A percentile compares a stretch with the other conserved stretches of the same genome.
Conservation (phyloP, 768 basidiomycete species). For the Coprinopsis marcescibilis region DNA sequence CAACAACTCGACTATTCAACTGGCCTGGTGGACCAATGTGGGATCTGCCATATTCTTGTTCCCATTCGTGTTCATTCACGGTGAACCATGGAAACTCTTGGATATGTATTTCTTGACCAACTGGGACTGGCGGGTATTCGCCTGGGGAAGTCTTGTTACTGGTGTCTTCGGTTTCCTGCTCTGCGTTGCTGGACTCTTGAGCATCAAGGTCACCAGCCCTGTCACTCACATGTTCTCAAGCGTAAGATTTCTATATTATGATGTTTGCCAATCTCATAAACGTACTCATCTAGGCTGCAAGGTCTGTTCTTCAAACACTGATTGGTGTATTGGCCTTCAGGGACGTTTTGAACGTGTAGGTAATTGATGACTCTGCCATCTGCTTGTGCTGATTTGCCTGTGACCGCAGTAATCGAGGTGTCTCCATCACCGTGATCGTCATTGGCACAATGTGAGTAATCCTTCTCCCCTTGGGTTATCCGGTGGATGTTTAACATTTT, state of each 20-base stretch:
- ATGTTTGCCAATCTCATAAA: conserved; percentile 12
- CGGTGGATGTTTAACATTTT: conserved; percentile 4
- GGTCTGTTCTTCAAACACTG: conserved; percentile 79
- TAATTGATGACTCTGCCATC: conserved; percentile 12
- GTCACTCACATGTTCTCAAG: conserved; percentile 84
- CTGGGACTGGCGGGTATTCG: conserved; percentile 51
- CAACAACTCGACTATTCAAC: conserved; percentile 64
- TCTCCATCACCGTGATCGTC: conserved; percentile 63
- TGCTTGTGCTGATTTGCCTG: not conserved
- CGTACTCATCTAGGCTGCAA: conserved; percentile 49
- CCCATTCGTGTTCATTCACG: conserved; percentile 54
- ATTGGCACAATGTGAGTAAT: conserved; percentile 56
- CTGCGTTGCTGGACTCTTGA: conserved; percentile 71
- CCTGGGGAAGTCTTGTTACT: conserved; percentile 63
- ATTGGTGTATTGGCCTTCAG: conserved; percentile 73
- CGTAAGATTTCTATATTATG: conserved; percentile 35
- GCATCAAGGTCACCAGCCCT: conserved; percentile 78
- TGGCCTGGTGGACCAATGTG: conserved; percentile 76
- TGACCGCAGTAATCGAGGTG: conserved; percentile 47
- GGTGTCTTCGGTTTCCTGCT: conserved; percentile 80
- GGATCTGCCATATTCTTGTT: conserved; percentile 61
- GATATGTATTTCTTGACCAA: conserved; percentile 29
- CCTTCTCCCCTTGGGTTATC: not conserved
- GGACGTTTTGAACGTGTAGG: conserved; percentile 69
- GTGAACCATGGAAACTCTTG: conserved; percentile 42